Evolutionary conservation across 2,329 filamentous ascomycete genomes (phyloP), one percentile per base, ranked within the genome.

Genomic region (Aspergillus sp.): DNA sequence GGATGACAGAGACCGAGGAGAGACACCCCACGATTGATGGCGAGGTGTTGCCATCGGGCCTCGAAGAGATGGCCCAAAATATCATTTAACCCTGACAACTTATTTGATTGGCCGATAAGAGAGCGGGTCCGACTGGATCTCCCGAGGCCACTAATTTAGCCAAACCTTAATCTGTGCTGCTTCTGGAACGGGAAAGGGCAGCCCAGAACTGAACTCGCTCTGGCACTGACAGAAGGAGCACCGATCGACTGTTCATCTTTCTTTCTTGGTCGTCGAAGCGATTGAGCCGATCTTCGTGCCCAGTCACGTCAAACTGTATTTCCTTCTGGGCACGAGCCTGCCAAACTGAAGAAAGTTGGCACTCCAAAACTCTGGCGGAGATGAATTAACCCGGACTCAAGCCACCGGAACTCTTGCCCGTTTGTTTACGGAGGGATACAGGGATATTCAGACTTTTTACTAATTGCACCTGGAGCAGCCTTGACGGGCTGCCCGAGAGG

Each of bases 51-150:
- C 47, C 33, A 50, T 50, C 47, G 34, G 20, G 12, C 15, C 48
- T 51, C 49, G 49, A 51, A 39, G 49, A 51, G 24, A 51, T 51
- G 49, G 15, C 24, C 49, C 9, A 27, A 51, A 51, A 42, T 24
- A 34, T 44, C 5, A 33, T 33, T 33, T 47, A n/a, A 13, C 22
- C 22, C 12, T 19, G 24, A 3, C 42, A 33, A 11, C 15, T 20
- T 17, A 2, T 24, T 3, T 30, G 27, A 47, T 47, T 47, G 45
- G 45, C 15, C 9, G 24, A 47, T 17, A 24, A 19, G 24, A 8
- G 7, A 12, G 3, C 8, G 22, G 45, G 22, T 30, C 5, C 19
- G 6, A 13, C n/a, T 47, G 24, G 45, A 34, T 47, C 45, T 47
- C 45, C 45, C 45, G 45, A n/a, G 24, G 22, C 45, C 45, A 30